Evolutionary conservation across 306 rosid genomes (phyloP).

Genomic region (Pachyrhizus erosus): DNA sequence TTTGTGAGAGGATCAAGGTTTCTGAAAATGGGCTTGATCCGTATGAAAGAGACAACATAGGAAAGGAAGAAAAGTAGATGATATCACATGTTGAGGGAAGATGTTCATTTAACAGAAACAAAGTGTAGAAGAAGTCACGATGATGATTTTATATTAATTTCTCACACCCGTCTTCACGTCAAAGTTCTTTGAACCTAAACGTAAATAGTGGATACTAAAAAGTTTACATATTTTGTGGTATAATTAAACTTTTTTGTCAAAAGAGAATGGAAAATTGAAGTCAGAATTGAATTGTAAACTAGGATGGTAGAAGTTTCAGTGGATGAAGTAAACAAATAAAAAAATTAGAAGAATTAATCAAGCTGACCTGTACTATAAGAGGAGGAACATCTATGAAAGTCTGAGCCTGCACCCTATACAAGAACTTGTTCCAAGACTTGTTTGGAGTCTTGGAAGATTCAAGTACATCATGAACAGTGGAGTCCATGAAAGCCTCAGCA

Average conservation of each 20-base stretch:
- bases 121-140: neutral
- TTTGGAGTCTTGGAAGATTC: constrained; percentile 57
- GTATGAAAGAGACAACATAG: neutral
- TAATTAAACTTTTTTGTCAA: neutral
- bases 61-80: neutral
- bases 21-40: neutral
- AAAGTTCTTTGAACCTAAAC: neutral
- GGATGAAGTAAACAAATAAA: neutral
- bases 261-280: neutral
- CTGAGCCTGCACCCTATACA: constrained; percentile 56
- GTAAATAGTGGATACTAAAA: neutral
- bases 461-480: constrained; percentile 60
- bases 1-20: neutral
- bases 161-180: neutral
- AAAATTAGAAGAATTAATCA: neutral
- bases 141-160: neutral
- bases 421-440: constrained; percentile 71
- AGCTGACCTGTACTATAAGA: constrained; percentile 71
- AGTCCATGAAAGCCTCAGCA: constrained; percentile 71
- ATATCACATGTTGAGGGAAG: neutral
- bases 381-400: constrained; percentile 80
- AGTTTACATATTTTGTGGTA: neutral
- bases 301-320: neutral
- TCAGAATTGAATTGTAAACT: too few species aligned
- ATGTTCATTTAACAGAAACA: neutral